A percentile compares a stretch with the other conserved stretches of the same genome.
Conservation (phyloP, 1,284 basidiomycete species). For the Sphaerobolus stellatus region DNA sequence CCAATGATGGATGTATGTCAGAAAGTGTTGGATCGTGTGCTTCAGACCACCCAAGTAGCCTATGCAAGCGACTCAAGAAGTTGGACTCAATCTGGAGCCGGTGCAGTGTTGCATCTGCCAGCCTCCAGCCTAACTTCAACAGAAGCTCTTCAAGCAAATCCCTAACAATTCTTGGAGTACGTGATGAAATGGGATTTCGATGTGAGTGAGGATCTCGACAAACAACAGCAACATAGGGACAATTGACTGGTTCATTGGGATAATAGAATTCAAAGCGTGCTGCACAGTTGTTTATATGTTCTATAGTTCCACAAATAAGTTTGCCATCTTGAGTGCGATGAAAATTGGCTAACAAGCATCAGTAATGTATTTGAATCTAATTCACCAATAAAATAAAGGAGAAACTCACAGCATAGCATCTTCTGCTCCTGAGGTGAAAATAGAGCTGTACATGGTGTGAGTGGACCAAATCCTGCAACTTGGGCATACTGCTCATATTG, state of each 20-base stretch:
- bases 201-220: constrained; percentile 21
- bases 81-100: constrained; percentile 22
- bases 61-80: constrained; percentile 21
- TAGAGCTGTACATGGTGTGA: constrained; percentile 17
- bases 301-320: constrained; percentile 14
- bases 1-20: constrained; percentile 29
- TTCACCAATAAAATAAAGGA: constrained; percentile 10
- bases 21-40: constrained; percentile 8
- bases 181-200: constrained; percentile 12
- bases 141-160: constrained; percentile 12
- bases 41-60: constrained; percentile 17
- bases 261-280: constrained; percentile 22
- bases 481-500: constrained; percentile 5
- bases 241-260: constrained; percentile 19
- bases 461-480: constrained; percentile 24
- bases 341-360: constrained; percentile 21
- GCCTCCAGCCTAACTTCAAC: constrained; percentile 19
- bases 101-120: constrained; percentile 29
- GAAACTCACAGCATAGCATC: constrained; percentile 15
- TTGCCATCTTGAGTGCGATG: constrained; percentile 16
- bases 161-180: constrained; percentile 10
- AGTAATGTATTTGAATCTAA: neutral
- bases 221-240: constrained; percentile 20
- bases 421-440: constrained; percentile 19
- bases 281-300: constrained; percentile 11